Conservation (phyloP, 2,329 filamentous ascomycete genomes). For the Gaeumannomyces sp. region DNA sequence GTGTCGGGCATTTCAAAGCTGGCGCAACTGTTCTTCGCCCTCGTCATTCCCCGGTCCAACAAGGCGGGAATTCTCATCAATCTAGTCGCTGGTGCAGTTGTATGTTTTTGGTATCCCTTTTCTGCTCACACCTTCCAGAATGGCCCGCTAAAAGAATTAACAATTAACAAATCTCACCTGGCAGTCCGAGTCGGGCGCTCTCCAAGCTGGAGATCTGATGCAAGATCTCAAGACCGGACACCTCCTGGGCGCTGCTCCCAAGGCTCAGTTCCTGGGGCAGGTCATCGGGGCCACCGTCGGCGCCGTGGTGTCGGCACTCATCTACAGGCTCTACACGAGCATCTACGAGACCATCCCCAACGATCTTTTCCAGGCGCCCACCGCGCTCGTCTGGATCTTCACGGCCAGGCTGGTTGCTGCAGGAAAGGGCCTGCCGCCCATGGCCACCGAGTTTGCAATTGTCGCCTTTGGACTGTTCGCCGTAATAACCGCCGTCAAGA, state of each 20-base stretch:
- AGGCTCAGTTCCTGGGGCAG: slow-evolving; percentile 95
- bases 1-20: slow-evolving; percentile 96
- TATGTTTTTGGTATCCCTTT: slow-evolving; percentile 21
- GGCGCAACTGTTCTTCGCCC: slow-evolving; percentile 89
- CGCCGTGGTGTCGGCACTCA: slow-evolving; percentile 75
- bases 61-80: slow-evolving; percentile 92
- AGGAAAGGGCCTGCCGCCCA: slow-evolving; percentile 76
- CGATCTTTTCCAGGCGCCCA: slow-evolving; percentile 86
- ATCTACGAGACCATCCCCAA: slow-evolving; percentile 80
- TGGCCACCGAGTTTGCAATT: slow-evolving; percentile 74
- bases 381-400: slow-evolving; percentile 95
- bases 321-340: slow-evolving; percentile 84
- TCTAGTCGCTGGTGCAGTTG: slow-evolving; percentile 82
- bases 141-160: neutral
- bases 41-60: slow-evolving; percentile 74
- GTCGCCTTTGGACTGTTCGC: slow-evolving; percentile 72
- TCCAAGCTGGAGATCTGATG: slow-evolving; percentile 94
- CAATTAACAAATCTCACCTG: no score
- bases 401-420: slow-evolving; percentile 82
- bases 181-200: slow-evolving; percentile 49
- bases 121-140: neutral
- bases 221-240: slow-evolving; percentile 97
- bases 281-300: slow-evolving; percentile 84
- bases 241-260: slow-evolving; percentile 82
- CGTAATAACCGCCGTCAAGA: slow-evolving; percentile 62